phyloP scores from a whole-genome alignment of 225 moss, liverwort and hornwort species.

The Pseudisothecium myosuroides region DNA sequence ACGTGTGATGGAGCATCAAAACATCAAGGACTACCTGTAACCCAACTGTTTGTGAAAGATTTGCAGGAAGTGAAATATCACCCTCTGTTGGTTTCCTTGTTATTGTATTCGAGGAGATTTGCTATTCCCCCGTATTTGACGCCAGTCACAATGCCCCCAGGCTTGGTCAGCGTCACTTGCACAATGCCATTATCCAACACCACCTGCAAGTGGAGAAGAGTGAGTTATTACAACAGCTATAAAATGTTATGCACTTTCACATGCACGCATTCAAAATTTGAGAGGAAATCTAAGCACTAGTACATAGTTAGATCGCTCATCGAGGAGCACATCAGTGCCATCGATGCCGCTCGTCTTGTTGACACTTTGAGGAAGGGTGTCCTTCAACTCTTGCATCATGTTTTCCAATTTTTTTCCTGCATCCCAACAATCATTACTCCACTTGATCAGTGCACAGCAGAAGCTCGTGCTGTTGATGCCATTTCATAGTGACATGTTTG shows the following conservation, averaged over 20 bases:
- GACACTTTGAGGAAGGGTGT: neutral
- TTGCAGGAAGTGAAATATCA: neutral
- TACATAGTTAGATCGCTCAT: conserved; percentile 18
- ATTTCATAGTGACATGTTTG: neutral
- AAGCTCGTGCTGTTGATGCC: neutral
- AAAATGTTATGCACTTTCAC: neutral
- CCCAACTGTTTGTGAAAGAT: neutral
- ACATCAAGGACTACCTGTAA: neutral
- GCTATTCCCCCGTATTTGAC: conserved; percentile 42
- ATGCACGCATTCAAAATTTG: neutral
- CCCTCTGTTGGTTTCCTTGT: conserved; percentile 77
- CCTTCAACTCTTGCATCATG: neutral
- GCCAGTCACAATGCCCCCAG: conserved; percentile 56
- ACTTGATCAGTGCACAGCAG: neutral
- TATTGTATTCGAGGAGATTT: conserved; percentile 58
- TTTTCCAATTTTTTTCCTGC: neutral
- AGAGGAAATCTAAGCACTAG: neutral
- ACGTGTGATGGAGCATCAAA: neutral
- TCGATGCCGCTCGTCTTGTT: neutral
- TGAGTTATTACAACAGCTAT: neutral
- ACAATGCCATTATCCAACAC: conserved; percentile 60
- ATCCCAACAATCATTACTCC: neutral
- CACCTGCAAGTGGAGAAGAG: conserved; percentile 20
- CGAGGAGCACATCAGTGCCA: neutral
- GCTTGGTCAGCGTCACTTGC: conserved; percentile 60